Evolutionary conservation across 78 protist species (phyloP).

Genomic region (Acrasis kona): DNA sequence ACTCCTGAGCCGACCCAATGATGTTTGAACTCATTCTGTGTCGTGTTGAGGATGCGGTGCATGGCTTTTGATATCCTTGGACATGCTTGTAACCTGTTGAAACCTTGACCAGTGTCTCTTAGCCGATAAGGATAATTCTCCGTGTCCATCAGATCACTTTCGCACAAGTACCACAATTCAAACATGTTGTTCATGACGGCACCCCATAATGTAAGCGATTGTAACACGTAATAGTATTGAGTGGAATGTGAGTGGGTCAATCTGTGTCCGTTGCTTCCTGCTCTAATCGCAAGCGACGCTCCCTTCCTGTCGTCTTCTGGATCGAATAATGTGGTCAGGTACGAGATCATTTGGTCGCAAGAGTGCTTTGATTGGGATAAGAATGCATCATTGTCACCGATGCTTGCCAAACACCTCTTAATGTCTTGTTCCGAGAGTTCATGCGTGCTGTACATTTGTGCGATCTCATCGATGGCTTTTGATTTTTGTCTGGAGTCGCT

Average conservation of each 20-base stretch:
- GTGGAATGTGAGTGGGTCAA: conserved; percentile 67
- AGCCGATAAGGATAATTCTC: conserved; percentile 10
- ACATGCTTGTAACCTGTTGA: conserved; percentile 21
- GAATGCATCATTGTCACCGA: conserved; percentile 16
- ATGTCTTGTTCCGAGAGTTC: conserved; percentile 25
- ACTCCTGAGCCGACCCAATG: conserved; percentile 36
- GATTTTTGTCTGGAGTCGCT: conserved; percentile 32
- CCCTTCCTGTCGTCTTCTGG: conserved; percentile 12
- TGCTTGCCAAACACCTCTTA: conserved; percentile 7
- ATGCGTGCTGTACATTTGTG: neutral
- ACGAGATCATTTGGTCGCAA: conserved; percentile 31
- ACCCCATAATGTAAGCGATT: conserved; percentile 87
- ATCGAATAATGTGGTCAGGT: conserved; percentile 28
- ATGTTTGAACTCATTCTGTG: neutral
- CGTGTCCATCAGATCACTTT: conserved; percentile 22
- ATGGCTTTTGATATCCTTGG: conserved; percentile 3
- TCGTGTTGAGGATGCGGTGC: neutral
- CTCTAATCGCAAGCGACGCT: conserved; percentile 16
- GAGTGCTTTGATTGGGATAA: conserved; percentile 30
- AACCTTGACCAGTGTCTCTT: conserved; percentile 41
- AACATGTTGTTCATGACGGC: conserved; percentile 81
- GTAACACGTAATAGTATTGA: conserved; percentile 74
- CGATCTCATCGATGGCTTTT: neutral
- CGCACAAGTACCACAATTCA: conserved; percentile 77
- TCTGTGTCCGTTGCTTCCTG: conserved; percentile 65